These are phyloP conservation scores for Lichtheimia ornata DNA, from an alignment of 371 early-diverging fungal genomes.

Conservation along the genomic window DNA sequence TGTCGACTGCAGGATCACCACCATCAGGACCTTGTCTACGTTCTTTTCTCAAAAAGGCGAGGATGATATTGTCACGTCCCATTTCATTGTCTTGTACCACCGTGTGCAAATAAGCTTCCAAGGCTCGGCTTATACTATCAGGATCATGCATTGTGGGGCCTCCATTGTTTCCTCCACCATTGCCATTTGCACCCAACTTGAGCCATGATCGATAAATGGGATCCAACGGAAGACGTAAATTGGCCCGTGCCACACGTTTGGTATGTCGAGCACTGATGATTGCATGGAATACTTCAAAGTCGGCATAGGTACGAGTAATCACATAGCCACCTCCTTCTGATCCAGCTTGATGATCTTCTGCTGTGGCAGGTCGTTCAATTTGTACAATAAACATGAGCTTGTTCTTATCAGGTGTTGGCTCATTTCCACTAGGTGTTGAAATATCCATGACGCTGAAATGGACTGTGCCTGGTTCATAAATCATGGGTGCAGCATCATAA, in stretches of 20 bases:
- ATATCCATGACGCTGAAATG: conserved; percentile 52
- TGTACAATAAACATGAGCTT: conserved; percentile 43
- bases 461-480: conserved; percentile 40
- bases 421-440: conserved; percentile 8
- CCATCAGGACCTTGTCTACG: conserved; percentile 19
- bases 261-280: conserved; percentile 36
- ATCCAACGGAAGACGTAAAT: conserved; percentile 38
- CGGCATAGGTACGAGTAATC: conserved; percentile 44
- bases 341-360: conserved; percentile 23
- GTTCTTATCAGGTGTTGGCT: conserved; percentile 15
- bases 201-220: conserved; percentile 35
- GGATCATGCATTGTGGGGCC: conserved; percentile 10
- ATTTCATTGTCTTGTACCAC: conserved; percentile 43
- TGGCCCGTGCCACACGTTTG: conserved; percentile 24
- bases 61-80: conserved; percentile 38
- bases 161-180: not conserved
- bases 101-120: conserved; percentile 36
- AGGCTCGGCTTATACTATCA: conserved; percentile 20
- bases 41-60: conserved; percentile 47
- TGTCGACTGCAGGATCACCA: conserved; percentile 10
- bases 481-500: conserved; percentile 16
- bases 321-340: conserved; percentile 57
- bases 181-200: conserved; percentile 13
- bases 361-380: conserved; percentile 41
- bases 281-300: conserved; percentile 47